phyloP scores from a whole-genome alignment of 352 stramenopile genomes.

The Pythium sukuiense region DNA sequence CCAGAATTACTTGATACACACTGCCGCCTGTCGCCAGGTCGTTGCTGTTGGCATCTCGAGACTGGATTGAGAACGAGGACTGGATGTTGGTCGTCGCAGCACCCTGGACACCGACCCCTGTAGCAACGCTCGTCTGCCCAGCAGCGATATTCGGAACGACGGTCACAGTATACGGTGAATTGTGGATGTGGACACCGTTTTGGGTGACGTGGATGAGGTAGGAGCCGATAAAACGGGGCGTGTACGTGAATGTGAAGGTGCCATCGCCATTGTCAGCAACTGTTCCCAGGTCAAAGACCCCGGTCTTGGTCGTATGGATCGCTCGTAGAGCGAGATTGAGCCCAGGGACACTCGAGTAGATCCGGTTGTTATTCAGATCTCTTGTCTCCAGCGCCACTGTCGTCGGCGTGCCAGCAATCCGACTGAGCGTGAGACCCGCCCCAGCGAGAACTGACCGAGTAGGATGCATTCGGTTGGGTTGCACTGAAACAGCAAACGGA shows the following conservation, averaged over 20 bases:
- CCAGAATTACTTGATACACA: constrained; percentile 37
- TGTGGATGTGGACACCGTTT: constrained; percentile 44
- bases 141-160: constrained; percentile 48
- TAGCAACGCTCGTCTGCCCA: constrained; percentile 42
- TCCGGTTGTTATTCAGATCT: constrained; percentile 61
- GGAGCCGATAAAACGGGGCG: constrained; percentile 29
- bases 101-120: constrained; percentile 32
- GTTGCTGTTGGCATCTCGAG: constrained; percentile 61
- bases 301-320: constrained; percentile 29
- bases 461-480: constrained; percentile 41
- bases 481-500: constrained; percentile 44
- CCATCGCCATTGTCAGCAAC: constrained; percentile 34
- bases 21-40: constrained; percentile 43
- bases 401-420: constrained; percentile 43
- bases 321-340: constrained; percentile 39
- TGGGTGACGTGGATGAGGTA: constrained; percentile 47
- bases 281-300: constrained; percentile 25
- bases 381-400: constrained; percentile 45
- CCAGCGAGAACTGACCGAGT: constrained; percentile 48
- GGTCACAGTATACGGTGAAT: constrained; percentile 60
- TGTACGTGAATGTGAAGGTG: constrained; percentile 37
- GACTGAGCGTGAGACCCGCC: constrained; percentile 39
- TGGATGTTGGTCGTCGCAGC: constrained; percentile 57
- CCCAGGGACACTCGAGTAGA: constrained; percentile 36
- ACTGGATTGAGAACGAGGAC: constrained; percentile 54